These are phyloP conservation scores for Coccinonectria pachysandricola DNA, from an alignment of 2,329 filamentous ascomycete species.

Conservation along the genomic window DNA sequence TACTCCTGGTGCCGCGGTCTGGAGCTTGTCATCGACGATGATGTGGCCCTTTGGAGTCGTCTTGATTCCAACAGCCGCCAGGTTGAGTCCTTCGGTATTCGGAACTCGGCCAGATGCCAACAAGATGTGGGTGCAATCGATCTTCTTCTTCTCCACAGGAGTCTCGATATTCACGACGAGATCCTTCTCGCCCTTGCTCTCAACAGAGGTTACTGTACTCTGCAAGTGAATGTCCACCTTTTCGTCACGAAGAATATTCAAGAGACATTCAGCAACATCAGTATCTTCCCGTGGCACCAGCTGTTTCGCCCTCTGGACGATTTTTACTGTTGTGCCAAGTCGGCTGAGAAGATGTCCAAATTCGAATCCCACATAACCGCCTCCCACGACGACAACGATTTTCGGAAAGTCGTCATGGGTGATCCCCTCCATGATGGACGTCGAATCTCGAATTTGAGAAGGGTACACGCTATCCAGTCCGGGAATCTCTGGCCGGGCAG, in stretches of 20 bases:
- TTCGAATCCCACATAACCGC: constrained; percentile 42
- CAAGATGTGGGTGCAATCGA: constrained; percentile 36
- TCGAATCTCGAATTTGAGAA: constrained; percentile 34
- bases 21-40: constrained; percentile 31
- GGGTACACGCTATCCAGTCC: constrained; percentile 27
- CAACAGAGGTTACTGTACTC: constrained; percentile 20
- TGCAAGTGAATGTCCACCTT: constrained; percentile 33
- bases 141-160: constrained; percentile 11
- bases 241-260: constrained; percentile 34
- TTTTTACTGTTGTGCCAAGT: constrained; percentile 37
- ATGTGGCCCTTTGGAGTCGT: constrained; percentile 33
- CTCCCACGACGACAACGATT: constrained; percentile 41
- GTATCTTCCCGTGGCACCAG: constrained; percentile 36
- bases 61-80: constrained; percentile 29
- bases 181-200: constrained; percentile 4
- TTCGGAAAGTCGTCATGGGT: constrained; percentile 33
- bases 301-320: constrained; percentile 33
- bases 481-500: constrained; percentile 26
- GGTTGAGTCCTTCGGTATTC: constrained; percentile 36
- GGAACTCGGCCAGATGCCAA: constrained; percentile 39
- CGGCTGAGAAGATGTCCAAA: constrained; percentile 42
- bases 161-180: constrained; percentile 13
- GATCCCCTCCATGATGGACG: constrained; percentile 37
- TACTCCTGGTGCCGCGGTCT: constrained; percentile 31
- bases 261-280: constrained; percentile 34